A percentile compares a stretch with the other conserved stretches of the same genome.
phyloP scores from a whole-genome alignment of 2,329 filamentous ascomycete genomes.

The Pseudogymnoascus sp. region DNA sequence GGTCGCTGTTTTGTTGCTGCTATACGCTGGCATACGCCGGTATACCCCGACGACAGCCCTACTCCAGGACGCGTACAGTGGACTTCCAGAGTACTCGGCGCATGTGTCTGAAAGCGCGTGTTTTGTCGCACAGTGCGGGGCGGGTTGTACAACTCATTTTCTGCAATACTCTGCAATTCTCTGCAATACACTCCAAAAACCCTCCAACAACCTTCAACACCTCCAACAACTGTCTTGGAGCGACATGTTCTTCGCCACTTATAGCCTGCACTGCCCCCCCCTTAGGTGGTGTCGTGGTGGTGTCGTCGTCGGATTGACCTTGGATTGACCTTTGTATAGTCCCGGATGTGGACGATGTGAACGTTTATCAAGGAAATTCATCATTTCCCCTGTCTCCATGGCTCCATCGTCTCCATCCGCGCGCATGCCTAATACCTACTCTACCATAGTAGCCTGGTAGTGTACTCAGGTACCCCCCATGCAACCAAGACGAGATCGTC shows the following conservation, averaged over 20 bases:
- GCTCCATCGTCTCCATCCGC: slow-evolving; percentile 5
- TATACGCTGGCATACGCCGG: too few species aligned
- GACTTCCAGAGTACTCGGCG: neutral
- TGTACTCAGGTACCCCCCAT: neutral
- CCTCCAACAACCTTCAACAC: neutral
- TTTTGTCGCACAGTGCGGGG: neutral
- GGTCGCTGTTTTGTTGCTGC: too few species aligned
- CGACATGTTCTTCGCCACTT: slow-evolving; percentile 1
- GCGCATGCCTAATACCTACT: neutral
- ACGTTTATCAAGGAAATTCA: slow-evolving; percentile 2
- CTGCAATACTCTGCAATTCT: too few species aligned
- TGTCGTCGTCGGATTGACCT: neutral
- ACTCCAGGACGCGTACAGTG: neutral
- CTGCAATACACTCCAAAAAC: too few species aligned
- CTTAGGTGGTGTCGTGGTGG: neutral
- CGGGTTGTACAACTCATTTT: neutral
- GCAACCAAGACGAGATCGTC: neutral
- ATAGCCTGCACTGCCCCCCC: neutral
- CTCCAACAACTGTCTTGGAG: neutral
- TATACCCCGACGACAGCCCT: neutral
- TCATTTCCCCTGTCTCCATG: slow-evolving; percentile 4
- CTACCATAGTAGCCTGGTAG: neutral
- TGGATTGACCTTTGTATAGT: neutral
- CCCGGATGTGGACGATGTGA: neutral
- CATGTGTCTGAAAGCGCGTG: neutral